These are phyloP conservation scores for Pisolithus tinctorius DNA, from an alignment of 768 basidiomycete genomes.

Conservation along the genomic window DNA sequence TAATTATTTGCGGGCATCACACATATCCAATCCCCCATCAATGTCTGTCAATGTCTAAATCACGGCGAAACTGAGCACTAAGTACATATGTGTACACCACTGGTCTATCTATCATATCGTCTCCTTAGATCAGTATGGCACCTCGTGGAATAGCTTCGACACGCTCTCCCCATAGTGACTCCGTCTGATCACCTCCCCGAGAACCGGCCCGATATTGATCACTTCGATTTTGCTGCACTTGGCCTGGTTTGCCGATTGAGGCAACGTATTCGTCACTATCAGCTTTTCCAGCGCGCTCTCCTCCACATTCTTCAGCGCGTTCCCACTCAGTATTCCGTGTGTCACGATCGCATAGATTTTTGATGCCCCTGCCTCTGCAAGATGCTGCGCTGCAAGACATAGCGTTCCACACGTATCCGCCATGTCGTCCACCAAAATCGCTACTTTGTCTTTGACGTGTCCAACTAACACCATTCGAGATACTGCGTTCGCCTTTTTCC, in stretches of 20 bases:
- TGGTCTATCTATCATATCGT: background rate
- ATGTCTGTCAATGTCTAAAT: too few relatives aligned
- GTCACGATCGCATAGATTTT: constrained; percentile 91
- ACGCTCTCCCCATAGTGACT: constrained; percentile 97
- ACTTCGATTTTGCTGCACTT: constrained; percentile 80
- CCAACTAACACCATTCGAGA: constrained; percentile 96
- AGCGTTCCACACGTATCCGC: constrained; percentile 95
- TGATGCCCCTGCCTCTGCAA: constrained; percentile 81
- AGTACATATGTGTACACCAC: background rate
- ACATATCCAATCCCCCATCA: too few relatives aligned
- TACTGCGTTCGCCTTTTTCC: constrained; percentile 93
- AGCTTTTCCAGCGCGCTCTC: constrained; percentile 81
- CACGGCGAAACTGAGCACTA: too few relatives aligned
- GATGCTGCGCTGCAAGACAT: constrained; percentile 81
- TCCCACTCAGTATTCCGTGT: constrained; percentile 91
- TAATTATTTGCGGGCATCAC: too few relatives aligned
- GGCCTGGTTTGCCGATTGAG: constrained; percentile 72
- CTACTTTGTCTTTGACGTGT: constrained; percentile 84
- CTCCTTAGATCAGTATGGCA: constrained; percentile 58
- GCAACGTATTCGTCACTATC: constrained; percentile 97
- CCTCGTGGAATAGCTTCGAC: constrained; percentile 83
- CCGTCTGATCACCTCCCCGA: constrained; percentile 92
- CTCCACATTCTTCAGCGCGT: constrained; percentile 70
- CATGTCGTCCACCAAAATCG: constrained; percentile 98
- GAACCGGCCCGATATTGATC: constrained; percentile 89